Evolutionary conservation across 2,329 filamentous ascomycete genomes (phyloP).

Genomic region (Claviceps quebecensis): DNA sequence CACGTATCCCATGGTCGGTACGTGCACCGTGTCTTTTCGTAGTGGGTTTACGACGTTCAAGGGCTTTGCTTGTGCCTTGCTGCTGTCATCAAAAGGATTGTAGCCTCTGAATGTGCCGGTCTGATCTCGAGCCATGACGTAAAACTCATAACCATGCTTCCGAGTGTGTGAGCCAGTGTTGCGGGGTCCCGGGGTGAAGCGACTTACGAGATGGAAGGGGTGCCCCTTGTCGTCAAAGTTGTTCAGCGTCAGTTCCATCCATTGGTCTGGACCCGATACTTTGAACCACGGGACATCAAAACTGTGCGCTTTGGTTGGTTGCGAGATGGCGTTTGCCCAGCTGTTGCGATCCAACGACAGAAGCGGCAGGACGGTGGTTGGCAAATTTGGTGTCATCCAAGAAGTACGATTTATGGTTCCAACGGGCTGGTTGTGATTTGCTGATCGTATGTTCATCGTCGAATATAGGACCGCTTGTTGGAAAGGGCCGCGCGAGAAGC

Average conservation of each 20-base stretch:
- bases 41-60: conserved; percentile 13
- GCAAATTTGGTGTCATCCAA: conserved; percentile 5
- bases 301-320: conserved; percentile 7
- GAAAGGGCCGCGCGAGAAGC: background rate
- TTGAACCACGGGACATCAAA: conserved; percentile 9
- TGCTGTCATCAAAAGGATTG: conserved; percentile 7
- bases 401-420: conserved; percentile 12
- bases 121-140: conserved; percentile 6
- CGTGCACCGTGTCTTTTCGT: conserved; percentile 17
- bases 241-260: conserved; percentile 34
- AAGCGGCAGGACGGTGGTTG: conserved; percentile 6
- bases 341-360: conserved; percentile 6
- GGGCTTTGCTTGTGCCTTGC: background rate
- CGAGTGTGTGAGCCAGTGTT: background rate
- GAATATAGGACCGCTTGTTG: conserved; percentile 11
- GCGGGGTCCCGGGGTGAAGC: background rate
- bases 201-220: conserved; percentile 32
- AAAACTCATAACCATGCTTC: conserved; percentile 11
- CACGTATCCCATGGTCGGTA: conserved; percentile 21
- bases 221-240: conserved; percentile 35
- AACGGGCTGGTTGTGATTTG: conserved; percentile 10
- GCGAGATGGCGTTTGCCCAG: conserved; percentile 7
- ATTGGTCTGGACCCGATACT: conserved; percentile 13
- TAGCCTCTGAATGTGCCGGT: conserved; percentile 6
- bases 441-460: conserved; percentile 9